These are phyloP conservation scores for Agastache rugosa DNA, from an alignment of 257 asterid genomes.

Conservation along the genomic window DNA sequence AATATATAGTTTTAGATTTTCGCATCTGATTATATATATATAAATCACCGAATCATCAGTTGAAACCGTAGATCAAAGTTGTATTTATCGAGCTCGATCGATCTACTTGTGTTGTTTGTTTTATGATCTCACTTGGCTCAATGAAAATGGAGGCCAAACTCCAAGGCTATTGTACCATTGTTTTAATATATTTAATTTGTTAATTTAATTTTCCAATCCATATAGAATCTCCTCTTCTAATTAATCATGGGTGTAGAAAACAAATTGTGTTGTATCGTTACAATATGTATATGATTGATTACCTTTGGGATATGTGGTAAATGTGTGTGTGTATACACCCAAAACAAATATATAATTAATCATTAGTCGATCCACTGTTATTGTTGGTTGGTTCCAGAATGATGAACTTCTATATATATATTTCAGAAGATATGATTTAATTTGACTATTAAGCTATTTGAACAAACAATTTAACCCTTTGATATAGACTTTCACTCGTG, in stretches of 20 bases:
- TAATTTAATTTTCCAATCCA: constrained; percentile 25
- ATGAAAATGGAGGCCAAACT: constrained; percentile 47
- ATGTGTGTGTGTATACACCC: neutral
- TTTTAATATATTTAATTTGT: neutral
- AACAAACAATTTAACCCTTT: no score
- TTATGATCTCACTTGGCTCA: constrained; percentile 65
- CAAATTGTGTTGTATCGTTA: neutral
- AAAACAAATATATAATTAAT: neutral
- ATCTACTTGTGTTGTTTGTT: constrained; percentile 46
- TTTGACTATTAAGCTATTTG: no score
- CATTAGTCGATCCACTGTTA: neutral
- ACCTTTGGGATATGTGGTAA: neutral
- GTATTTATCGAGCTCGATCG: constrained; percentile 48
- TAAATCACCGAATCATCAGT: constrained; percentile 21
- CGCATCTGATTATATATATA: constrained; percentile 4
- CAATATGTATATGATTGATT: neutral
- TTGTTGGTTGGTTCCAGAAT: no score
- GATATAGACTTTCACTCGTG: no score
- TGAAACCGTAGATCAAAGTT: constrained; percentile 33
- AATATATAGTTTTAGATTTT: neutral
- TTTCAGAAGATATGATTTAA: no score
- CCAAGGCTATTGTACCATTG: constrained; percentile 38
- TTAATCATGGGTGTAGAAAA: constrained; percentile 1
- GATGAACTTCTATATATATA: no score
- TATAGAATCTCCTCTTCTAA: constrained; percentile 6